Conservation (phyloP, 441 rosid genomes). For the Hura crepitans region DNA sequence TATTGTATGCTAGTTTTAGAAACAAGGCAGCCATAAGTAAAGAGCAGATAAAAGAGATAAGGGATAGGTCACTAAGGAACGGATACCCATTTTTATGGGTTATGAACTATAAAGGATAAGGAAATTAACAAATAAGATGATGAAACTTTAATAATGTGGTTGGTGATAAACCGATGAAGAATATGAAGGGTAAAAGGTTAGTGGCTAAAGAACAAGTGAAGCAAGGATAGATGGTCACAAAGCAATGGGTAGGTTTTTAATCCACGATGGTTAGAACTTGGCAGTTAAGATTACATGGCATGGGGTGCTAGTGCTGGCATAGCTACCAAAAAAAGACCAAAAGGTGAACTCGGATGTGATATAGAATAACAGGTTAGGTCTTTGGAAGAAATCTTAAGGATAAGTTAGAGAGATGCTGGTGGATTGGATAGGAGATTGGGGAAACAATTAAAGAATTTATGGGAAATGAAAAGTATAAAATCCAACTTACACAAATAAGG, state of each 20-base stretch:
- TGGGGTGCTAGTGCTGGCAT: constrained; percentile 33
- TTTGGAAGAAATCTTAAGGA: constrained; percentile 28
- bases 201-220: constrained; percentile 31
- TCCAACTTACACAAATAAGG: constrained; percentile 14
- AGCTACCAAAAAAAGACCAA: constrained; percentile 37
- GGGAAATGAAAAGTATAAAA: constrained; percentile 25
- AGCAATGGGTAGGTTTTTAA: constrained; percentile 33
- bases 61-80: constrained; percentile 25
- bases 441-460: constrained; percentile 21
- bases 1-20: constrained; percentile 29
- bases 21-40: constrained; percentile 28
- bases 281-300: constrained; percentile 32
- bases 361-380: constrained; percentile 31
- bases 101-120: constrained; percentile 29
- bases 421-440: constrained; percentile 23
- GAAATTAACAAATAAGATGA: constrained; percentile 31
- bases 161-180: constrained; percentile 22
- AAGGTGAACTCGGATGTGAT: constrained; percentile 31
- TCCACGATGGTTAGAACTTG: constrained; percentile 47
- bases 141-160: constrained; percentile 23
- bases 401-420: constrained; percentile 29
- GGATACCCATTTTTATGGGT: constrained; percentile 29
- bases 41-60: constrained; percentile 37
- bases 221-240: constrained; percentile 29
- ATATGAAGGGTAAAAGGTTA: constrained; percentile 24